A percentile compares a stretch with the other conserved stretches of the same genome.
Conservation (phyloP, 2,329 filamentous ascomycete genomes). For the Fusarium humuli region DNA sequence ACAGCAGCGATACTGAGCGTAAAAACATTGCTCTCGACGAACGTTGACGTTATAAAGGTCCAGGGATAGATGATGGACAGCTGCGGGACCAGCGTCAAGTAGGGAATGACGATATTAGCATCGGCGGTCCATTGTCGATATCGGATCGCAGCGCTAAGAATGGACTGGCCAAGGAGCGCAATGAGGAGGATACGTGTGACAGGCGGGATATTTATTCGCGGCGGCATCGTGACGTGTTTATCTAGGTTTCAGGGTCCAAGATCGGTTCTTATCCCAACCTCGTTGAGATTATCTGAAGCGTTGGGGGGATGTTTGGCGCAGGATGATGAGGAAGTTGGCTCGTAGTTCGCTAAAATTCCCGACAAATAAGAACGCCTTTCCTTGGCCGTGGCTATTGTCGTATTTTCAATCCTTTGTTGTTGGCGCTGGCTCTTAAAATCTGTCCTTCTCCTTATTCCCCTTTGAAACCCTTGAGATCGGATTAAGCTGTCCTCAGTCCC, state of each 20-base stretch:
- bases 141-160: slow-evolving; percentile 83
- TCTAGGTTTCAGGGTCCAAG: slow-evolving; percentile 9
- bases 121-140: slow-evolving; percentile 75
- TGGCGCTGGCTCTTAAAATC: slow-evolving; percentile 16
- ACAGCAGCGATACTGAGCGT: slow-evolving; percentile 81
- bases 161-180: slow-evolving; percentile 78
- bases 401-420: slow-evolving; percentile 18
- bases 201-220: slow-evolving; percentile 91
- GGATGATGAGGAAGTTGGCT: slow-evolving; percentile 1
- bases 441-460: slow-evolving; percentile 29
- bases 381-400: slow-evolving; percentile 5
- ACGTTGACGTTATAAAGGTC: slow-evolving; percentile 86
- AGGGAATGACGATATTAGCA: slow-evolving; percentile 80
- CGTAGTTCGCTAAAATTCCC: background rate
- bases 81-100: slow-evolving; percentile 87
- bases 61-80: slow-evolving; percentile 89
- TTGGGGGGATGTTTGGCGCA: slow-evolving; percentile 9
- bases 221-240: slow-evolving; percentile 69
- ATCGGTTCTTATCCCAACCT: slow-evolving; percentile 19
- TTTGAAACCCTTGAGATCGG: slow-evolving; percentile 33
- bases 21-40: slow-evolving; percentile 94
- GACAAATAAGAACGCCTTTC: background rate
- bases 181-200: slow-evolving; percentile 86
- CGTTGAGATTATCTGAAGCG: slow-evolving; percentile 10
- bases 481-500: slow-evolving; percentile 38